These are phyloP conservation scores for Chlamydomonas urium DNA, from an alignment of 139 green algal genomes.

Conservation along the genomic window DNA sequence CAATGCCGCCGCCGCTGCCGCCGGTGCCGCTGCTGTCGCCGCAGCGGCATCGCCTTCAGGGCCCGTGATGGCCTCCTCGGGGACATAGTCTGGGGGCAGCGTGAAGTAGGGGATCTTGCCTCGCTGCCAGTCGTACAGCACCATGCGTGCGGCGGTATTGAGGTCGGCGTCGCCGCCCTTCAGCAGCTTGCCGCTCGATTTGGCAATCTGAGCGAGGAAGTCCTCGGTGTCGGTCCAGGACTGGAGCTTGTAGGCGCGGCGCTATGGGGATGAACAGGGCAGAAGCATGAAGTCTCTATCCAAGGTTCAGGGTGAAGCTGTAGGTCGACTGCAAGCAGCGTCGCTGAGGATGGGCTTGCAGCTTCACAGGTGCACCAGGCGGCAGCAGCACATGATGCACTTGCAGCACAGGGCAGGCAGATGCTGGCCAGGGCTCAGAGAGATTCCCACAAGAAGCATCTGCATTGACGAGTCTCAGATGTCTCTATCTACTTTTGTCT, in stretches of 20 bases:
- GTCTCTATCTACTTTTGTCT: constrained; percentile 58
- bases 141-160: constrained; percentile 76
- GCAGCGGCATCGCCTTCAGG: neutral
- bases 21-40: neutral
- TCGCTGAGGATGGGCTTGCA: neutral
- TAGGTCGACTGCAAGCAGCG: too few species aligned
- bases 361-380: neutral
- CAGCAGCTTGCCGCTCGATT: constrained; percentile 56
- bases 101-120: constrained; percentile 96
- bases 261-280: constrained; percentile 28
- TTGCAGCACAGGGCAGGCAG: too few species aligned
- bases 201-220: constrained; percentile 89
- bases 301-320: too few species aligned
- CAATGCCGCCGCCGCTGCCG: neutral
- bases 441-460: constrained; percentile 59
- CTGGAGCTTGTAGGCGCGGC: constrained; percentile 80
- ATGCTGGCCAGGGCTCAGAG: constrained; percentile 50
- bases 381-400: too few species aligned
- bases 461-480: constrained; percentile 41
- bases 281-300: neutral
- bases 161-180: constrained; percentile 23
- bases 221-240: constrained; percentile 81
- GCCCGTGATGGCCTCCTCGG: constrained; percentile 19
- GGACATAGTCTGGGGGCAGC: constrained; percentile 70
- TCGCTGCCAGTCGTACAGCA: constrained; percentile 97